Base-by-base conservation (phyloP, 352 stramenopile species). In the Phytophthora brassicae region DNA sequence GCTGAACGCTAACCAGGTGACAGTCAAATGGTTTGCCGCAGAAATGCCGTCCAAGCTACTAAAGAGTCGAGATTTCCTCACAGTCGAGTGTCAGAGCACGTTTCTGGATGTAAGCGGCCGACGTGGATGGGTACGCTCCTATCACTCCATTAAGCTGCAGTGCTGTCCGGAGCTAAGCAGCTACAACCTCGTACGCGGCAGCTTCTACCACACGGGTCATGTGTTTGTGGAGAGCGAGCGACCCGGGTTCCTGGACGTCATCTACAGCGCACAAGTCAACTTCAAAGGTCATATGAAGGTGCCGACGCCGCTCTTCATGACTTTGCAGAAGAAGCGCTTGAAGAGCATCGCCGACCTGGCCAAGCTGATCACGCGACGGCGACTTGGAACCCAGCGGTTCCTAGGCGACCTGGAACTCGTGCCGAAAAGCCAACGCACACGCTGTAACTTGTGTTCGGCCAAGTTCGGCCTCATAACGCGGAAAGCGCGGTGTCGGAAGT, bases 51-150 rank as follows among this genome's bases (percentile, higher is more conserved):
- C 79, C 41, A 75, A 77, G 46, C 51, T 92, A 13, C 70, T 89
- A 46, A 84, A 82, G 64, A 77, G 88, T 64, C 79, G 83, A 17
- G 83, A 90, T 52, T 90, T 87, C 47, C 62, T 87, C 48, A 85
- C 77, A 9, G 72, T 92, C 33, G 84, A 92, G 64, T 92, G 81
- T 57, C 84, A 92, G 56, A 84, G 86, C 66, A 75, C 76, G 9
- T 90, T 90, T 53, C 58, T 72, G 16, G 81, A 90, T 54, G 70
- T 74, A 6, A 88, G 73, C 41, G 79, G 79, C 16, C 75, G 75
- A 23, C 70, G 78, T 5, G 83, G 83, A 13, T 92, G 81, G 81
- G 83, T 88, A 23, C 83, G 81, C 0, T 88, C 79, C 3, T 86
- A 81, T 54, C 79, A 89, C 56, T 89, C 77, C 22, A 81, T 92